Percentiles rank a stretch among this genome's conserved stretches.
These are phyloP conservation scores for Arxiozyma bovina DNA, from an alignment of 1,139 yeast species.

Conservation along the genomic window DNA sequence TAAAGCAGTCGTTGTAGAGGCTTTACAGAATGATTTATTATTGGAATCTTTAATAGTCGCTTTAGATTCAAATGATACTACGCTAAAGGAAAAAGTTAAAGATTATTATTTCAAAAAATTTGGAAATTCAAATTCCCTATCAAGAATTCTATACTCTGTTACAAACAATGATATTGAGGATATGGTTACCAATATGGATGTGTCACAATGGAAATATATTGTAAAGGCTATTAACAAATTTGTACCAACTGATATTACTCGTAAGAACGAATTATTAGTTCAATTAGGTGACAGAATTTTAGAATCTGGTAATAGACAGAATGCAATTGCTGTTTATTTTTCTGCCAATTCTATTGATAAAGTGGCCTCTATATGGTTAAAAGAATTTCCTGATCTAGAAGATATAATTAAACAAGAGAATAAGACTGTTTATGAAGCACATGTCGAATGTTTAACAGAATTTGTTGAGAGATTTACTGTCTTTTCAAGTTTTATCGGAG, in stretches of 20 bases:
- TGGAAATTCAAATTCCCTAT: slow-evolving; percentile 43
- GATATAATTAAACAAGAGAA: slow-evolving; percentile 37
- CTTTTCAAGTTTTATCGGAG: slow-evolving; percentile 52
- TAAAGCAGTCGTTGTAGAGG: slow-evolving; percentile 57
- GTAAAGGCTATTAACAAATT: slow-evolving; percentile 63
- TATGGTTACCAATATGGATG: slow-evolving; percentile 68
- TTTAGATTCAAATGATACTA: slow-evolving; percentile 52
- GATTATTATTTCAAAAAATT: slow-evolving; percentile 58
- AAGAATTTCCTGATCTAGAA: slow-evolving; percentile 61
- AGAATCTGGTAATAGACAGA: slow-evolving; percentile 46
- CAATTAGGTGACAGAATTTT: slow-evolving; percentile 68
- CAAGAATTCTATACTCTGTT: slow-evolving; percentile 66
- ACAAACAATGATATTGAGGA: slow-evolving; percentile 57
- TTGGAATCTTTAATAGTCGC: slow-evolving; percentile 80
- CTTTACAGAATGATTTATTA: slow-evolving; percentile 55
- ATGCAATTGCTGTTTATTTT: slow-evolving; percentile 70
- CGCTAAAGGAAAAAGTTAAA: slow-evolving; percentile 56
- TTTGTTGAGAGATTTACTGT: slow-evolving; percentile 79
- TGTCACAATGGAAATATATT: slow-evolving; percentile 73
- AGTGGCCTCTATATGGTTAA: slow-evolving; percentile 74
- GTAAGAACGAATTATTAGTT: slow-evolving; percentile 47
- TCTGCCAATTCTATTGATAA: slow-evolving; percentile 78
- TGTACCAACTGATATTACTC: slow-evolving; percentile 36
- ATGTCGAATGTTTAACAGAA: slow-evolving; percentile 69
- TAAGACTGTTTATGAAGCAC: slow-evolving; percentile 60